Evolutionary conservation across 1,284 basidiomycete genomes (phyloP).

Genomic region (Melampsora americana): DNA sequence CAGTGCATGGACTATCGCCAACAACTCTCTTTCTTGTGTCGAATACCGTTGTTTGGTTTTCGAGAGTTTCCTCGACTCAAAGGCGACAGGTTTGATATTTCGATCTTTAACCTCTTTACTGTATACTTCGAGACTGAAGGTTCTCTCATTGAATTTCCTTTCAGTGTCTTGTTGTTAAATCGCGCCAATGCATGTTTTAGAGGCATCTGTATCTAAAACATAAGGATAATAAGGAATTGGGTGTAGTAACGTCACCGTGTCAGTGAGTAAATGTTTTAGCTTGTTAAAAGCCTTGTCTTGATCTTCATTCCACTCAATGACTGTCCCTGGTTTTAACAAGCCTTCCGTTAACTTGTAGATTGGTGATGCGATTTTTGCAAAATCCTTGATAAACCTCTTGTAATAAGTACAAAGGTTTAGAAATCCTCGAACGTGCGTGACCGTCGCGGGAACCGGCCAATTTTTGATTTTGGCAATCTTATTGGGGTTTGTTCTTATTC

Average conservation of each 20-base stretch:
- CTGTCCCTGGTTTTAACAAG: neutral
- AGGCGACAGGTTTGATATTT: neutral
- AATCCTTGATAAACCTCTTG: constrained; percentile 13
- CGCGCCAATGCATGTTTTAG: constrained; percentile 10
- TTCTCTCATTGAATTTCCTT: neutral
- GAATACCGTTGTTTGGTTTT: neutral
- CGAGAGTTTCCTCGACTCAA: constrained; percentile 12
- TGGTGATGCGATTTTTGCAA: neutral
- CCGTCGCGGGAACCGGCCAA: neutral
- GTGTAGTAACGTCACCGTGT: neutral
- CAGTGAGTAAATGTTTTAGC: neutral
- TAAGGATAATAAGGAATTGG: neutral
- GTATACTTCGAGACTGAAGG: neutral
- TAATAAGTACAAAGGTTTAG: constrained; percentile 19
- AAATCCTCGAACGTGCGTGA: constrained; percentile 10
- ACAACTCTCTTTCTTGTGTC: constrained; percentile 6
- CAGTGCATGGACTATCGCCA: constrained; percentile 14
- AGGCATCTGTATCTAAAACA: no score
- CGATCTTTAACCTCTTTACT: neutral
- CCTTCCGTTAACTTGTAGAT: constrained; percentile 12
- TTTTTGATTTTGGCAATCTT: neutral
- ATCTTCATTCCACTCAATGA: neutral
- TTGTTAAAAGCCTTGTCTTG: neutral
- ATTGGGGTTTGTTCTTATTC: neutral
- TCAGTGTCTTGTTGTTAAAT: constrained; percentile 15